phyloP scores from a whole-genome alignment of 2,329 filamentous ascomycete genomes.

The Ophiocordyceps camponoti-leonardi region DNA sequence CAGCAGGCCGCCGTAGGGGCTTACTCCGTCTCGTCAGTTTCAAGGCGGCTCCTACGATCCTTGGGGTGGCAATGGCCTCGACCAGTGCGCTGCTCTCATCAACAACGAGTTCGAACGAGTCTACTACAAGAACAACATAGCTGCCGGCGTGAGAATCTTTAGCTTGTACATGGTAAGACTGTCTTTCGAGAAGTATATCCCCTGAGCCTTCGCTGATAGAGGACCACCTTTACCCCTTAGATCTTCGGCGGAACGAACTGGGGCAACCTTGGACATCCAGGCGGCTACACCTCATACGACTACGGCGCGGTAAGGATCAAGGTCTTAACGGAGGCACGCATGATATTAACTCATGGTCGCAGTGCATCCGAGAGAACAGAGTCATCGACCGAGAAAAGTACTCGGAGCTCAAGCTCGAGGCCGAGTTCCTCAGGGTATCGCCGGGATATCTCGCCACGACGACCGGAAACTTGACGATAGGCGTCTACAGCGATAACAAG shows the following conservation, averaged over 20 bases:
- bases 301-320: constrained; percentile 24
- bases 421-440: constrained; percentile 57
- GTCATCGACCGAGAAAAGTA: constrained; percentile 58
- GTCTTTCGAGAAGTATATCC: too few relatives aligned
- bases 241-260: constrained; percentile 68
- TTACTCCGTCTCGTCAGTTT: constrained; percentile 27
- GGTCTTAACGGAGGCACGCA: not conserved
- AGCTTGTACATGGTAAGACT: constrained; percentile 54
- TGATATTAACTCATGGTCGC: not conserved
- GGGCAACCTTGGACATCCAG: constrained; percentile 60
- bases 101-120: constrained; percentile 62
- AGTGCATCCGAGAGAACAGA: constrained; percentile 48
- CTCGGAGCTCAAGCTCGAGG: constrained; percentile 59
- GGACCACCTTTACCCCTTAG: too few relatives aligned
- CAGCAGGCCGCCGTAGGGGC: not conserved
- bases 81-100: constrained; percentile 45
- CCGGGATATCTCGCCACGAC: constrained; percentile 48
- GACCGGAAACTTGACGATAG: constrained; percentile 30
- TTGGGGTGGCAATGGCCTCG: constrained; percentile 57
- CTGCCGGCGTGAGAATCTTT: constrained; percentile 47
- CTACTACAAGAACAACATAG: constrained; percentile 62
- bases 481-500: constrained; percentile 31
- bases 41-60: constrained; percentile 58
- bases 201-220: too few relatives aligned
- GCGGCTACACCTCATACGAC: constrained; percentile 42